Evolutionary conservation across 805 yeast genomes (phyloP).

Genomic region (Metschnikowia kunwiensis): DNA sequence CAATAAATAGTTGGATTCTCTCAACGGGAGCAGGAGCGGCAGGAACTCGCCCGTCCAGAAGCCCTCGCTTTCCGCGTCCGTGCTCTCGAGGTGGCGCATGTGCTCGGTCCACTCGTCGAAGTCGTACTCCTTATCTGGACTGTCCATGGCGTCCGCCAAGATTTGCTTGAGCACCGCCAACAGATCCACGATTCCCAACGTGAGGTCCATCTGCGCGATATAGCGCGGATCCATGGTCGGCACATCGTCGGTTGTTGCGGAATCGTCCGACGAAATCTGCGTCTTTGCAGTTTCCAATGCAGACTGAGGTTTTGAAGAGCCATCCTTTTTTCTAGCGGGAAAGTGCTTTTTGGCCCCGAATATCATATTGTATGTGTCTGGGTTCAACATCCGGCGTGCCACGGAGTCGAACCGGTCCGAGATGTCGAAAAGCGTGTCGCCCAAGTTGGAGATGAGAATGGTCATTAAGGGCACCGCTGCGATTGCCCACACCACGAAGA

Average conservation of each 20-base stretch:
- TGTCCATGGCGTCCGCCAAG: slow-evolving; percentile 34
- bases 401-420: slow-evolving; percentile 18
- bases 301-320: background rate
- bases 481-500: slow-evolving; percentile 78
- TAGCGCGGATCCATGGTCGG: background rate
- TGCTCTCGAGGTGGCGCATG: slow-evolving; percentile 27
- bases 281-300: background rate
- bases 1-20: slow-evolving; percentile 63
- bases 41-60: slow-evolving; percentile 68
- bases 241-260: too few relatives aligned
- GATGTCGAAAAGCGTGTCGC: slow-evolving; percentile 52
- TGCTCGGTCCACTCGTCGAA: slow-evolving; percentile 53
- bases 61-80: slow-evolving; percentile 17
- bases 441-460: slow-evolving; percentile 65
- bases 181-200: slow-evolving; percentile 4
- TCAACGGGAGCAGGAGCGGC: slow-evolving; percentile 67
- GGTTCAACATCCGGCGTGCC: slow-evolving; percentile 5
- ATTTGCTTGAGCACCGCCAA: slow-evolving; percentile 30
- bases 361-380: slow-evolving; percentile 8
- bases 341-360: slow-evolving; percentile 1
- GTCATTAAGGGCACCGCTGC: slow-evolving; percentile 88
- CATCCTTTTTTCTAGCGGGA: background rate
- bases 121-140: slow-evolving; percentile 42
- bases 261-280: too few relatives aligned
- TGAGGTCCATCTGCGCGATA: slow-evolving; percentile 5